Conservation (phyloP, 2,329 filamentous ascomycete genomes). For the Alternaria postmessia region DNA sequence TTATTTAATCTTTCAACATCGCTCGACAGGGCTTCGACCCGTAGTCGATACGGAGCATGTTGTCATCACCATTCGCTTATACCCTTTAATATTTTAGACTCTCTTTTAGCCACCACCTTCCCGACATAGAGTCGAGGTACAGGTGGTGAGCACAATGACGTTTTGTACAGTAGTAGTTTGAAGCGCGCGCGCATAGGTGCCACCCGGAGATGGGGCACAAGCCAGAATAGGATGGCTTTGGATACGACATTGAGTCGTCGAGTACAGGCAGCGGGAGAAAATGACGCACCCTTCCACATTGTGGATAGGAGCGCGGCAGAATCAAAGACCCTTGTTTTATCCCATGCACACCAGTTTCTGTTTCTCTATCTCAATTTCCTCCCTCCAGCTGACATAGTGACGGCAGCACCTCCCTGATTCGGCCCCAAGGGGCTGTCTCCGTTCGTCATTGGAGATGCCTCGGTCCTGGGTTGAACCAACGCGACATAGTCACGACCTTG, state of each 20-base stretch:
- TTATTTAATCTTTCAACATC: slow-evolving; percentile 22
- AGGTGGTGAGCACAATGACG: slow-evolving; percentile 36
- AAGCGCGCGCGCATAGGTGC: slow-evolving; percentile 18
- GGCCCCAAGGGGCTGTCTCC: slow-evolving; percentile 6
- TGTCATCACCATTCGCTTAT: slow-evolving; percentile 47
- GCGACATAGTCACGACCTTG: slow-evolving; percentile 4
- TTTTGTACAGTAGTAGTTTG: slow-evolving; percentile 45
- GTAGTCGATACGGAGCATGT: slow-evolving; percentile 32
- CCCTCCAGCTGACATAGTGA: slow-evolving; percentile 19
- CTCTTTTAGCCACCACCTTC: slow-evolving; percentile 40
- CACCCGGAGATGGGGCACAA: slow-evolving; percentile 1
- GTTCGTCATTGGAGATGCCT: slow-evolving; percentile 16
- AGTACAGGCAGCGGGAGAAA: slow-evolving; percentile 28
- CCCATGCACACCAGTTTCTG: slow-evolving; percentile 3
- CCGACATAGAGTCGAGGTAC: slow-evolving; percentile 14
- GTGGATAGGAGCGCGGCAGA: slow-evolving; percentile 28
- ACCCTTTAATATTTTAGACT: slow-evolving; percentile 50
- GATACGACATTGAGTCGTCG: slow-evolving; percentile 24
- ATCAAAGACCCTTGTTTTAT: slow-evolving; percentile 34
- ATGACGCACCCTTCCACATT: slow-evolving; percentile 36
- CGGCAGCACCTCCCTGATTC: slow-evolving; percentile 12
- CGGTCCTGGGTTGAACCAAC: slow-evolving; percentile 10
- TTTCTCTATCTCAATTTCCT: slow-evolving; percentile 1
- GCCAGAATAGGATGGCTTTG: slow-evolving; percentile 15
- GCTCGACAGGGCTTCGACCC: slow-evolving; percentile 28